These are phyloP conservation scores for Leishmania braziliensis DNA, from an alignment of 208 protist species.

Conservation along the genomic window DNA sequence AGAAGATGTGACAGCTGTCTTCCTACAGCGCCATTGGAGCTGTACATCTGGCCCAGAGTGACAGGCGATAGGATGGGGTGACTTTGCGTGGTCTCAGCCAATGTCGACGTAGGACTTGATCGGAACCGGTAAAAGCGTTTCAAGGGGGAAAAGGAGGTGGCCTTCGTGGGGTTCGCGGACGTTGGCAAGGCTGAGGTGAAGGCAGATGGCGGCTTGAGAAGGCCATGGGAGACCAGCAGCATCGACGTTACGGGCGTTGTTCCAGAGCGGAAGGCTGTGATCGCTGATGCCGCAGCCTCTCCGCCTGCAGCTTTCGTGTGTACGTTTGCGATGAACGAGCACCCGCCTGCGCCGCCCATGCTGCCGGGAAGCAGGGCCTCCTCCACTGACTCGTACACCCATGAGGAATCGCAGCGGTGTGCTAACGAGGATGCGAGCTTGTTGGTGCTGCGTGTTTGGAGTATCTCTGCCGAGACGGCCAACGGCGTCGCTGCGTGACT, in stretches of 20 bases:
- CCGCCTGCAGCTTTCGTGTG: not conserved
- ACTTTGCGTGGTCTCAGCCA: not conserved
- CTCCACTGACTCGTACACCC: slow-evolving; percentile 21
- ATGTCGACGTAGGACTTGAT: slow-evolving; percentile 14
- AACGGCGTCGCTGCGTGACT: slow-evolving; percentile 18
- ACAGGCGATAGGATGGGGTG: slow-evolving; percentile 26
- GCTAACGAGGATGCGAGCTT: not conserved
- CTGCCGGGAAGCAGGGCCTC: slow-evolving; percentile 38
- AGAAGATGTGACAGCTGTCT: slow-evolving; percentile 31
- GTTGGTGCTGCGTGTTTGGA: not conserved
- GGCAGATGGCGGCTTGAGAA: slow-evolving; percentile 27
- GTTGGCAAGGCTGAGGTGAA: slow-evolving; percentile 22
- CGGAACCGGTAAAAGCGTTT: slow-evolving; percentile 25
- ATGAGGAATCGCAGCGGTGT: slow-evolving; percentile 7
- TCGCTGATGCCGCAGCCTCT: not conserved
- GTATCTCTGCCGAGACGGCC: slow-evolving; percentile 7
- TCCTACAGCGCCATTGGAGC: slow-evolving; percentile 5
- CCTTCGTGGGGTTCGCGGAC: slow-evolving; percentile 7
- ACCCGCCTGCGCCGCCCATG: slow-evolving; percentile 15
- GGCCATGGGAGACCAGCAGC: slow-evolving; percentile 26
- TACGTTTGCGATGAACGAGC: slow-evolving; percentile 5
- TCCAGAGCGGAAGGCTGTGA: not conserved
- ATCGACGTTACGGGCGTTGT: slow-evolving; percentile 7
- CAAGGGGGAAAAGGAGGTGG: slow-evolving; percentile 8
- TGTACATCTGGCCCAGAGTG: slow-evolving; percentile 23